These are phyloP conservation scores for Russula vinacea DNA, from an alignment of 768 basidiomycete species.

Conservation along the genomic window DNA sequence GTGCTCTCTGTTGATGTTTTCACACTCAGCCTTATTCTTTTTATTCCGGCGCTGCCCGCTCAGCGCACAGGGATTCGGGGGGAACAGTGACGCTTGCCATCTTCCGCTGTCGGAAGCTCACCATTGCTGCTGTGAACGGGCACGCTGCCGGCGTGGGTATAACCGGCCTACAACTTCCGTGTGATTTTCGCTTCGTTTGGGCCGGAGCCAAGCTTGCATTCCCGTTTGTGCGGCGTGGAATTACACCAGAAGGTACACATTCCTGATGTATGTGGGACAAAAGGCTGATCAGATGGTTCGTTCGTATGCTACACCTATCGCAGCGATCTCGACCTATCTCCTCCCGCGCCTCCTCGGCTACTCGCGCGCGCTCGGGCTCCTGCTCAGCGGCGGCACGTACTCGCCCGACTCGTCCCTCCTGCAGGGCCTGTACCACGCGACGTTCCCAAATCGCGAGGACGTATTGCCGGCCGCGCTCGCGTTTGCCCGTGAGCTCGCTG, in stretches of 20 bases:
- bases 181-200: conserved; percentile 53
- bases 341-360: conserved; percentile 55
- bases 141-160: conserved; percentile 52
- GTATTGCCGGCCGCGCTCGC: conserved; percentile 52
- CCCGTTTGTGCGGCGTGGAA: conserved; percentile 51
- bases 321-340: conserved; percentile 46
- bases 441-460: conserved; percentile 48
- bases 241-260: conserved; percentile 46
- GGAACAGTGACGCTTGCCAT: conserved; percentile 48
- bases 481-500: conserved; percentile 51
- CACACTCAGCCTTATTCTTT: neutral
- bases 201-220: conserved; percentile 48
- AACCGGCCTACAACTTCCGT: conserved; percentile 50
- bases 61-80: conserved; percentile 50
- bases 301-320: neutral
- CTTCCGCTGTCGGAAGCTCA: conserved; percentile 53
- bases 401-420: conserved; percentile 46
- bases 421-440: conserved; percentile 45
- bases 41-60: no score
- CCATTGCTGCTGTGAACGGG: conserved; percentile 51
- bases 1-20: conserved; percentile 15
- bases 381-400: conserved; percentile 48
- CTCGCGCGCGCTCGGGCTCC: conserved; percentile 50
- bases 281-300: neutral
- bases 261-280: no score